Evolutionary conservation across 345 rosid species (phyloP), one percentile per base, ranked within the genome.

Genomic region (Mercurialis annua): DNA sequence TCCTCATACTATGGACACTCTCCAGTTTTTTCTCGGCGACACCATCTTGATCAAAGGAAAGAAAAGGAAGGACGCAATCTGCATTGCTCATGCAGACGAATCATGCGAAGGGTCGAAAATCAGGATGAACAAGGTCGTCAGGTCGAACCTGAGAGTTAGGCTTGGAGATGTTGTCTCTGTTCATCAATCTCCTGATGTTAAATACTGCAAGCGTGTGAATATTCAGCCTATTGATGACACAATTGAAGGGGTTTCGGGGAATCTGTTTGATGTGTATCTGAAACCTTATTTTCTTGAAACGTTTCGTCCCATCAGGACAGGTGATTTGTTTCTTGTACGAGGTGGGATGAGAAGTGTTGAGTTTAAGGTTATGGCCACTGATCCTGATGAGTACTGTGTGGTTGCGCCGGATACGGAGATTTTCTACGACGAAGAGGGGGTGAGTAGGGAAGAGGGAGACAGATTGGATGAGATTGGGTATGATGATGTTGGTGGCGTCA

Each of bases 401-500:
- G 98, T 92, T 18, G 96, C 98, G 61, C 96, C 97, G 4, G 98
- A 92, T 67, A 92, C 98, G 6, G 96, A 90, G 84, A 88, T 93
- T 62, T 93, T 93, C 79, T 93, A 97, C 34, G 98, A 93, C 79
- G 97, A 97, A 50, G 98, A 93, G 69, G 94, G 96, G 2, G 78
- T 90, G n/a, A 87, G 84, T 70, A 83, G 98, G 68, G 98, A 93
- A 66, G 98, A 93, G 65, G 97, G 90, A 69, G 71, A 93, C 71
- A 84, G 98, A 78, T 79, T 93, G 40, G 97, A 93, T 76, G 98
- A 93, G 48, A 84, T 93, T 10, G 98, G 98, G 47, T 93, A 90
- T 73, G 98, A 93, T 72, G 97, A 93, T 80, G 98, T 93, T 79
- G 97, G 98, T 66, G 98, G 98, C 57, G 98, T 93, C 26, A 93